Conservation (phyloP, 805 yeast species). For the Candida tallmaniae region DNA sequence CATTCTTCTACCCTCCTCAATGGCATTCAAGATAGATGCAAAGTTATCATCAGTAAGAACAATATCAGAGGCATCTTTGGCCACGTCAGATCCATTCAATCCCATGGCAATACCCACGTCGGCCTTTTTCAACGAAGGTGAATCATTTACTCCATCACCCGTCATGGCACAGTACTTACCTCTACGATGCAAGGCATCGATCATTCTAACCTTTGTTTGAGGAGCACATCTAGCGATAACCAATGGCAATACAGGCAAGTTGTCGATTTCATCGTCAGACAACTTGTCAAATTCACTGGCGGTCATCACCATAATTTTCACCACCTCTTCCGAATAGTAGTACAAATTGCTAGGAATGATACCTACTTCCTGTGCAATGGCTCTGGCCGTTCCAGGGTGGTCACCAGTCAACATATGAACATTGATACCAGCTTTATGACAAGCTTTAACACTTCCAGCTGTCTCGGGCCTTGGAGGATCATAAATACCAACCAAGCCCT, state of each 20-base stretch:
- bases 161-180: conserved; percentile 70
- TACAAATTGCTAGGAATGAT: conserved; percentile 43
- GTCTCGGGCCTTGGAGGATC: conserved; percentile 34
- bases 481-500: conserved; percentile 30
- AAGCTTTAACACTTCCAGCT: conserved; percentile 21
- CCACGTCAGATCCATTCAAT: conserved; percentile 91
- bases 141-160: conserved; percentile 97
- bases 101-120: conserved; percentile 95
- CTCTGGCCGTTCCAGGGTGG: conserved; percentile 31
- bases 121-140: conserved; percentile 90
- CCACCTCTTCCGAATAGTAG: conserved; percentile 53
- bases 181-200: conserved; percentile 58
- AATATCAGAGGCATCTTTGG: conserved; percentile 97
- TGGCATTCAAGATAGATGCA: conserved; percentile 85
- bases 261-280: conserved; percentile 57
- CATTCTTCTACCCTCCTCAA: conserved; percentile 31
- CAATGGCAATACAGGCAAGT: conserved; percentile 59
- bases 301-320: conserved; percentile 67
- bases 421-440: conserved; percentile 32
- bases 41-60: conserved; percentile 93
- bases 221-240: conserved; percentile 85
- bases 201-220: conserved; percentile 75
- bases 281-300: conserved; percentile 67
- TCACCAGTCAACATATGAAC: conserved; percentile 35
- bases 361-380: conserved; percentile 34